phyloP scores from a whole-genome alignment of 2,329 filamentous ascomycete genomes.

The Kalaharituber pfeilii region DNA sequence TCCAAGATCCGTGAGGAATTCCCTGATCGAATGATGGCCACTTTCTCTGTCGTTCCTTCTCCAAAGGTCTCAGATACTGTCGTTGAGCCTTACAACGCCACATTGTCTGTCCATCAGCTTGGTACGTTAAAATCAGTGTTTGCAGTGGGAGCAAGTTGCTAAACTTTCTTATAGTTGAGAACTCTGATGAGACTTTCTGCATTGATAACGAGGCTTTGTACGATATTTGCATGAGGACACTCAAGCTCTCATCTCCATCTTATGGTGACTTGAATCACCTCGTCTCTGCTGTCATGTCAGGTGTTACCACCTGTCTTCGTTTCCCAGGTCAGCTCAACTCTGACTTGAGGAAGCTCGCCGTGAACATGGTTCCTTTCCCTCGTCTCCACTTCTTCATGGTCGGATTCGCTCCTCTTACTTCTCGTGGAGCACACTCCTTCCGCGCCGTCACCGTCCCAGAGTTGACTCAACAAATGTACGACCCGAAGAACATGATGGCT shows the following conservation, averaged over 20 bases:
- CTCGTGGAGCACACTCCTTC: slow-evolving; percentile 82
- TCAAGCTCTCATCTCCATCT: slow-evolving; percentile 96
- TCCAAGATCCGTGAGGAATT: slow-evolving; percentile 99
- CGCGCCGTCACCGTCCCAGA: slow-evolving; percentile 93
- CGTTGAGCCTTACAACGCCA: slow-evolving; percentile 99
- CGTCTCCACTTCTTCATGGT: slow-evolving; percentile 99
- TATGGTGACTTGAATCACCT: slow-evolving; percentile 99
- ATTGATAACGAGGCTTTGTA: slow-evolving; percentile 99
- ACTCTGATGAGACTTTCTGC: slow-evolving; percentile 99
- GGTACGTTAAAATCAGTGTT: slow-evolving; percentile 14
- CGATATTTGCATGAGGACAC: slow-evolving; percentile 99
- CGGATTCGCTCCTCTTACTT: slow-evolving; percentile 95
- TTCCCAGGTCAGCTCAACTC: slow-evolving; percentile 99
- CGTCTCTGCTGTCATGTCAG: slow-evolving; percentile 98
- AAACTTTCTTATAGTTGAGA: slow-evolving; percentile 48
- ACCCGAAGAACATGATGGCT: slow-evolving; percentile 99
- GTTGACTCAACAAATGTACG: slow-evolving; percentile 99
- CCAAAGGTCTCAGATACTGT: slow-evolving; percentile 99
- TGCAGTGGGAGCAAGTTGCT: slow-evolving; percentile 11
- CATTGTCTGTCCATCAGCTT: slow-evolving; percentile 94
- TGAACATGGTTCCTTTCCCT: slow-evolving; percentile 99
- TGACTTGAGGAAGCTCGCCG: slow-evolving; percentile 95
- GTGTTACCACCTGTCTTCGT: slow-evolving; percentile 93
- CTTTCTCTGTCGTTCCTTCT: slow-evolving; percentile 95
- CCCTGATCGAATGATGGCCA: slow-evolving; percentile 99